Percentiles rank a stretch among this genome's conserved stretches.
These are phyloP conservation scores for Elsinoe perseae DNA, from an alignment of 2,329 filamentous ascomycete genomes.

Conservation along the genomic window DNA sequence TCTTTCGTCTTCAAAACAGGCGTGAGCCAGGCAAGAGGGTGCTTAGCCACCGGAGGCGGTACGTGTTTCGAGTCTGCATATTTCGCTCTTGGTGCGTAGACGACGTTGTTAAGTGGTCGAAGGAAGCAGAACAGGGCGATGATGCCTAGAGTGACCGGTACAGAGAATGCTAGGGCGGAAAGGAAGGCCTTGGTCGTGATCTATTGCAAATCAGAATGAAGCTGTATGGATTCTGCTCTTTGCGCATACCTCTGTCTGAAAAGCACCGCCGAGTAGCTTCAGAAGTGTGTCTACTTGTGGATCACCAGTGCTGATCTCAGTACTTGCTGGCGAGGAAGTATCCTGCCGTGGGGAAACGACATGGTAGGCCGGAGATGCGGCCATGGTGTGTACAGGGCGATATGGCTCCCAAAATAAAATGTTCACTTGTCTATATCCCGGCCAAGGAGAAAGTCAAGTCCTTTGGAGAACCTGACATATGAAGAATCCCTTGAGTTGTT, in stretches of 20 bases:
- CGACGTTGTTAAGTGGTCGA: slow-evolving; percentile 80
- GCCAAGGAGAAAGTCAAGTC: neutral
- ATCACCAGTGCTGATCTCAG: slow-evolving; percentile 9
- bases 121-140: slow-evolving; percentile 79
- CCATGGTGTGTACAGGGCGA: slow-evolving; percentile 2
- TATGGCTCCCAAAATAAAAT: neutral
- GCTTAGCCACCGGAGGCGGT: slow-evolving; percentile 76
- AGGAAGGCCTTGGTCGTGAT: slow-evolving; percentile 58
- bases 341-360: slow-evolving; percentile 2
- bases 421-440: neutral
- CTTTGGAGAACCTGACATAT: neutral
- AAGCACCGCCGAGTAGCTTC: neutral
- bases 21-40: slow-evolving; percentile 78
- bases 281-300: slow-evolving; percentile 13
- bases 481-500: neutral
- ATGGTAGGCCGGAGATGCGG: neutral
- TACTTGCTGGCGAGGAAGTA: neutral
- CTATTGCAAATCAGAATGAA: slow-evolving; percentile 29
- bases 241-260: neutral
- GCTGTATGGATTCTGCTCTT: neutral
- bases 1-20: slow-evolving; percentile 75
- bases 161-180: slow-evolving; percentile 70
- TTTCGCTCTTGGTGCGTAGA: slow-evolving; percentile 91
- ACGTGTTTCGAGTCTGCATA: slow-evolving; percentile 85
- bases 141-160: slow-evolving; percentile 66